phyloP scores from a whole-genome alignment of 2,329 filamentous ascomycete genomes.

The Hypoxylon sp. region DNA sequence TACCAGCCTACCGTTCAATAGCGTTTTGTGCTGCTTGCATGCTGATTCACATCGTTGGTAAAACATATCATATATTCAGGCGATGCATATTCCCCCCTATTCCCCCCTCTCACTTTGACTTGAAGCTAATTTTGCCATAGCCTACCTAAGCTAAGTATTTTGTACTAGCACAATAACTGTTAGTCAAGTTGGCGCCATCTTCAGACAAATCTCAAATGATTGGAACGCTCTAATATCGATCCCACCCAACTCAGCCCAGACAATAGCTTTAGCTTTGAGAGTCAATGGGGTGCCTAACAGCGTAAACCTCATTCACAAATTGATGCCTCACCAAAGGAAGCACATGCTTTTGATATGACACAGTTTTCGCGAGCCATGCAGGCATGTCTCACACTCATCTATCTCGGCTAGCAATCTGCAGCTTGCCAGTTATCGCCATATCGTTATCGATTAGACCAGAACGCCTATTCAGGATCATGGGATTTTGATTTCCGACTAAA shows the following conservation, averaged over 20 bases:
- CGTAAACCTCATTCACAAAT: neutral
- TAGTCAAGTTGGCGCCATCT: conserved; percentile 16
- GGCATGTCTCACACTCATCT: neutral
- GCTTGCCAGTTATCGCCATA: conserved; percentile 2
- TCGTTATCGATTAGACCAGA: conserved; percentile 18
- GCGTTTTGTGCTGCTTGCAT: neutral
- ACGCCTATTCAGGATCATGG: conserved; percentile 15
- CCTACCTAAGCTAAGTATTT: no score
- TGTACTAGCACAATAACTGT: conserved; percentile 14
- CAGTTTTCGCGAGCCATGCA: neutral
- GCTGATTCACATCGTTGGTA: neutral
- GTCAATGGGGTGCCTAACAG: neutral
- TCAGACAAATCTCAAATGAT: conserved; percentile 19
- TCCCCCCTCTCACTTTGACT: conserved; percentile 6
- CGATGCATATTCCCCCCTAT: conserved; percentile 15
- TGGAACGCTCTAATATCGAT: conserved; percentile 11
- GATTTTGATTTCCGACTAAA: conserved; percentile 30
- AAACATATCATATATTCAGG: conserved; percentile 1
- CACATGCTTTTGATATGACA: neutral
- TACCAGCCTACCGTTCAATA: conserved; percentile 3
- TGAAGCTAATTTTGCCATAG: conserved; percentile 24
- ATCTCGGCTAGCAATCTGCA: conserved; percentile 6
- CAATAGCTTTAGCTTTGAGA: neutral
- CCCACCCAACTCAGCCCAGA: conserved; percentile 3
- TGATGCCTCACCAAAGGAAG: neutral